A percentile compares a stretch with the other conserved stretches of the same genome.
Evolutionary conservation across 2,329 filamentous ascomycete genomes (phyloP).

Genomic region (Aspergillus sp.): DNA sequence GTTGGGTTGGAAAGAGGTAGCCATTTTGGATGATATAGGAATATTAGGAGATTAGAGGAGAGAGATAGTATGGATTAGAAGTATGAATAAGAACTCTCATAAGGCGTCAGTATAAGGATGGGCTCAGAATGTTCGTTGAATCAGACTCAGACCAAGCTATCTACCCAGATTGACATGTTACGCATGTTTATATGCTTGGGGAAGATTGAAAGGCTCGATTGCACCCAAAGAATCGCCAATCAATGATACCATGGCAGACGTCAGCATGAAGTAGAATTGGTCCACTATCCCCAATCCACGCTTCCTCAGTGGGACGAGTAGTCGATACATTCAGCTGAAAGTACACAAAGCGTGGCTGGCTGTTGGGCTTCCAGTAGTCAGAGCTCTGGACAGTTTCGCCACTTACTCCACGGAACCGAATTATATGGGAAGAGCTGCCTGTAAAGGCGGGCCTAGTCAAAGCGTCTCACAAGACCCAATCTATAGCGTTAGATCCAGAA

Average conservation of each 20-base stretch:
- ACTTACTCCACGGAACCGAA: too few relatives aligned
- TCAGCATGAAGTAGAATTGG: not conserved
- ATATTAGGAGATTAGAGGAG: not conserved
- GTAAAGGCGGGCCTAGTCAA: too few relatives aligned
- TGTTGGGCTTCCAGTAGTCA: too few relatives aligned
- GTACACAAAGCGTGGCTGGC: not conserved
- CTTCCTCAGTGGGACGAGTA: not conserved
- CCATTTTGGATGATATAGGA: too few relatives aligned
- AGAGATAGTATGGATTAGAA: not conserved
- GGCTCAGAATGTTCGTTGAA: not conserved
- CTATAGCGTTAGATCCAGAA: too few relatives aligned
- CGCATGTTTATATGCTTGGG: not conserved
- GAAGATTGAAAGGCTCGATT: too few relatives aligned
- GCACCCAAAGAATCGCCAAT: too few relatives aligned
- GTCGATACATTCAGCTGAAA: not conserved
- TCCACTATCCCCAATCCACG: not conserved
- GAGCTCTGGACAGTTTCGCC: too few relatives aligned
- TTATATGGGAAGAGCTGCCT: too few relatives aligned
- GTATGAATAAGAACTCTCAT: not conserved
- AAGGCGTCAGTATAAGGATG: not conserved
- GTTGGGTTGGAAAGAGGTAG: slow-evolving; percentile 16
- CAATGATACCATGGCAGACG: not conserved
- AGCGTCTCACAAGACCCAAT: too few relatives aligned
- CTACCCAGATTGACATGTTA: not conserved
- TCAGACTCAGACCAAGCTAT: too few relatives aligned